Base-by-base conservation (phyloP, 163 green algal genomes). In the Chloromonas sp. region DNA sequence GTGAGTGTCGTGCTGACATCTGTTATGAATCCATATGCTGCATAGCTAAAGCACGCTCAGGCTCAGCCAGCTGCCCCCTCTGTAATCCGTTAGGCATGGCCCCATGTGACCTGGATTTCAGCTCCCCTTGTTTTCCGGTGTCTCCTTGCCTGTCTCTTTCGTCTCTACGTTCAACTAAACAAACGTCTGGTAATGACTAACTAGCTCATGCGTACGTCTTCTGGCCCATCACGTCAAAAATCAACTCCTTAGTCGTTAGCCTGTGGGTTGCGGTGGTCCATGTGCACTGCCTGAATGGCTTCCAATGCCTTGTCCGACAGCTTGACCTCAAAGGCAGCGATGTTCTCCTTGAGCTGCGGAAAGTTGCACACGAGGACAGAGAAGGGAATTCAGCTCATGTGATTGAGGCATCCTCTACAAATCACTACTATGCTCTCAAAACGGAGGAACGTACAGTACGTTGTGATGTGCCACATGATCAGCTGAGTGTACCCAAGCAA, bases 261-360 rank as follows among this genome's bases (percentile, higher is more conserved):
- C 62, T 91, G 90, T 11, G 94, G 87, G 84, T 93, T 95, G 3
- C 92, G 91, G 78, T 86, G 89, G 0, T 74, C 70, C 60, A 90
- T 14, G 86, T 95, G 92, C 13, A 97, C 87, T 0, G 58, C 84
- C 83, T 96, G 92, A 13, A 96, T 88, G 0, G 83, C 88, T 15
- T 71, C 82, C 78, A 90, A 77, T 61, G 86, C 88, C 74, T 88
- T 87, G 0, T 87, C 84, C 61, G 89, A 86, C 62, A 96, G 84
- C 36, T 92, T 84, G 2, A 94, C 58, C 58, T 92, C 84, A 71
- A 91, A 94, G 0, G 94, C 90, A 5, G 82, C 88, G 3, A 97
- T 92, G 91, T 96, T 95, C 85, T 98, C 94, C 83, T 93, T 90
- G 0, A 96, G 88, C 87, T 97, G 93, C 78, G 66, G 66, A 8